A percentile compares a stretch with the other conserved stretches of the same genome.
Evolutionary conservation across 2,329 filamentous ascomycete species (phyloP).

Genomic region (Falciphora oryzae): DNA sequence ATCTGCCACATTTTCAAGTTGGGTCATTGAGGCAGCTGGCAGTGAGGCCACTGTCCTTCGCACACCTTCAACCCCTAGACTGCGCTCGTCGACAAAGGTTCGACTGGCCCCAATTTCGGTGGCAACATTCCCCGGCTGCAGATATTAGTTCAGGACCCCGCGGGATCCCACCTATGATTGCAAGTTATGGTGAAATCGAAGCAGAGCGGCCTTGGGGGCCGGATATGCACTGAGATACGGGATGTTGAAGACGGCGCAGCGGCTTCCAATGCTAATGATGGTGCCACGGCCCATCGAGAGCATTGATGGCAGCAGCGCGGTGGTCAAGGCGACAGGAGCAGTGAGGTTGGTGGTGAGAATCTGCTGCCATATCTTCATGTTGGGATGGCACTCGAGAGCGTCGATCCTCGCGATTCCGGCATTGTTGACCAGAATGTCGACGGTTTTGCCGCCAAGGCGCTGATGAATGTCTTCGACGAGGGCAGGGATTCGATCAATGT

Average conservation of each 20-base stretch:
- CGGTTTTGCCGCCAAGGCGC: not conserved
- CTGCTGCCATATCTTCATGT: conserved; percentile 2
- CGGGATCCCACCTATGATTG: not conserved
- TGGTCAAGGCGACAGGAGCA: not conserved
- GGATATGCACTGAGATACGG: not conserved
- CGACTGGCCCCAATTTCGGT: not conserved
- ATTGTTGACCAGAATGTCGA: conserved; percentile 2
- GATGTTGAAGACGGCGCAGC: not conserved
- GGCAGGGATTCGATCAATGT: not conserved
- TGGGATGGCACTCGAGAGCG: conserved; percentile 1
- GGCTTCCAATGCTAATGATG: not conserved
- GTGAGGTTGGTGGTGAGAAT: conserved; percentile 5
- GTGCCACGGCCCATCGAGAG: not conserved
- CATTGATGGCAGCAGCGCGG: not conserved
- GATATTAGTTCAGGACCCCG: not conserved
- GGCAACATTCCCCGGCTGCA: not conserved
- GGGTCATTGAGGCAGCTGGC: not conserved
- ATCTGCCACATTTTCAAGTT: not conserved
- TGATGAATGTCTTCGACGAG: not conserved
- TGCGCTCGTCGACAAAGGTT: not conserved
- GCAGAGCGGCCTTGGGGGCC: not conserved
- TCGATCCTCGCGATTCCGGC: not conserved
- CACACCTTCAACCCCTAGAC: not conserved
- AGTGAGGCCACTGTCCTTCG: not conserved
- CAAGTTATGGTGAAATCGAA: not conserved